phyloP scores from a whole-genome alignment of 179 eudicot genomes.

The Silene coronaria region DNA sequence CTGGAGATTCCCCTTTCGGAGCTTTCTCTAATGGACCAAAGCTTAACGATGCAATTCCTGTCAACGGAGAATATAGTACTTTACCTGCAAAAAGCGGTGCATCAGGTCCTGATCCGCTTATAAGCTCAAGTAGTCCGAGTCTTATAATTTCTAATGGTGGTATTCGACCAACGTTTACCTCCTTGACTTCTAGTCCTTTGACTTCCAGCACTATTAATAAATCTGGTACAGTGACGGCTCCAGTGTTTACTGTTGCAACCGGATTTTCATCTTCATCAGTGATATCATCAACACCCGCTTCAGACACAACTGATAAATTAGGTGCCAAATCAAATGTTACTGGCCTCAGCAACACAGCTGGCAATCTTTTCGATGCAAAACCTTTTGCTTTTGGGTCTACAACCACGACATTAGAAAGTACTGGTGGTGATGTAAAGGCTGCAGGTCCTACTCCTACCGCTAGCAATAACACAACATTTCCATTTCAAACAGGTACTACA shows the following conservation, averaged over 20 bases:
- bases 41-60: constrained; percentile 18
- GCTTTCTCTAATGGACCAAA: constrained; percentile 21
- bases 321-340: constrained; percentile 4
- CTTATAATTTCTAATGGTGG: constrained; percentile 12
- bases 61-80: constrained; percentile 36
- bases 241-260: neutral
- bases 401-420: constrained; percentile 19
- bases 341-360: constrained; percentile 19
- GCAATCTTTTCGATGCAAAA: constrained; percentile 1
- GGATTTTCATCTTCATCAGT: constrained; percentile 15
- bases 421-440: constrained; percentile 23
- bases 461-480: neutral
- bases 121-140: constrained; percentile 18
- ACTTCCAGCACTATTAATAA: neutral
- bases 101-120: neutral
- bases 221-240: constrained; percentile 4
- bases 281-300: constrained; percentile 13
- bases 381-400: constrained; percentile 18
- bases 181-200: constrained; percentile 6
- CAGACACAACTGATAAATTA: constrained; percentile 23
- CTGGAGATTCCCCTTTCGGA: constrained; percentile 26
- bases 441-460: constrained; percentile 24
- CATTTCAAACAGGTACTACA: neutral
- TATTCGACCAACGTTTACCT: neutral
- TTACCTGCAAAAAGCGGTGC: constrained; percentile 15